Evolutionary conservation across 441 rosid species (phyloP).

Genomic region (Omphalea diandra): DNA sequence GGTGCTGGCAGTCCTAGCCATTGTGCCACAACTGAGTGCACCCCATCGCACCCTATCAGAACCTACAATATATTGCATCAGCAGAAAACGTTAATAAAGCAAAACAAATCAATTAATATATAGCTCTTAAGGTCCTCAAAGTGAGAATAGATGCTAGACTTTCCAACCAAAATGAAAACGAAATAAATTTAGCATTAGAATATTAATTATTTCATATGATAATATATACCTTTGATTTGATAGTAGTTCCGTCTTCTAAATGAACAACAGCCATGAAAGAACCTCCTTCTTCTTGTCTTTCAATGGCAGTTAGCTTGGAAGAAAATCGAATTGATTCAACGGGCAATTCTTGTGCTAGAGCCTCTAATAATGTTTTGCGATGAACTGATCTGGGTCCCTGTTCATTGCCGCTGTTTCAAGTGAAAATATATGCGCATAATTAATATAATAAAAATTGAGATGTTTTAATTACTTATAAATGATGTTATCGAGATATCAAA

Average conservation of each 20-base stretch:
- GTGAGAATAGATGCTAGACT: no score
- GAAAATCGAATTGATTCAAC: conserved; percentile 39
- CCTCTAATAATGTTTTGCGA: conserved; percentile 33
- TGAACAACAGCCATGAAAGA: conserved; percentile 19
- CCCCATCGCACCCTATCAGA: conserved; percentile 14
- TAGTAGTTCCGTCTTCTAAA: conserved; percentile 38
- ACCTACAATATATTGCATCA: neutral
- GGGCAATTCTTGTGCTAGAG: conserved; percentile 44
- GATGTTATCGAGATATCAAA: no score
- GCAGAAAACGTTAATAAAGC: no score
- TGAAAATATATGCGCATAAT: neutral
- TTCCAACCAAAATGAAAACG: no score
- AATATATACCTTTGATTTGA: conserved; percentile 20
- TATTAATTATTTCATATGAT: no score
- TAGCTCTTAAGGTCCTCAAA: no score
- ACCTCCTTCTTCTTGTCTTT: conserved; percentile 20
- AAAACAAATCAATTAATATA: no score
- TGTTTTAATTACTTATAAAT: no score
- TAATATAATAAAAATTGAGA: no score
- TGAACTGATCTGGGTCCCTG: conserved; percentile 31
- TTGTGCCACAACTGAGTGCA: conserved; percentile 39
- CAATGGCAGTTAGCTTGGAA: conserved; percentile 32
- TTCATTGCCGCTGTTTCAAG: no score
- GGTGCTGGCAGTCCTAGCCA: conserved; percentile 39
- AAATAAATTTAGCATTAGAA: no score